These are phyloP conservation scores for Strobilomyces confusus DNA, from an alignment of 768 basidiomycete genomes.

Conservation along the genomic window DNA sequence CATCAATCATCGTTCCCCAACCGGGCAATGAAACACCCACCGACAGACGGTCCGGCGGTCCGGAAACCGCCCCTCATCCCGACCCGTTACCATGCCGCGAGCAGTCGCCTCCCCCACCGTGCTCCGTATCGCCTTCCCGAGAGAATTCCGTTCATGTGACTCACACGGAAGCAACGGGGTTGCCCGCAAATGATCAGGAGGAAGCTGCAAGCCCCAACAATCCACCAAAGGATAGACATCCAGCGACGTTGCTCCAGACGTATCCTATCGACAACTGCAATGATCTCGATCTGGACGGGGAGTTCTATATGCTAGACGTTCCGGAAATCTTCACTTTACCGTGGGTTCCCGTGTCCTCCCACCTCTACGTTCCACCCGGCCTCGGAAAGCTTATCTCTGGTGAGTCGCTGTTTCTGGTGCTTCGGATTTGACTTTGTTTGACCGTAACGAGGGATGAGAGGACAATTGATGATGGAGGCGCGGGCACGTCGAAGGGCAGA, in stretches of 20 bases:
- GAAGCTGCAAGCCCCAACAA: not conserved
- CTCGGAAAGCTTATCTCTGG: constrained; percentile 34
- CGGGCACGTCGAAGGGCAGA: constrained; percentile 34
- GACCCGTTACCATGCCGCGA: not conserved
- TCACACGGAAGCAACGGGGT: not conserved
- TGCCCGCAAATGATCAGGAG: not conserved
- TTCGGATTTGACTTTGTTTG: not conserved
- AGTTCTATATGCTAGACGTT: constrained; percentile 34
- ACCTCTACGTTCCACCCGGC: constrained; percentile 34
- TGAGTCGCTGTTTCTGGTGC: constrained; percentile 14
- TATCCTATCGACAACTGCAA: not conserved
- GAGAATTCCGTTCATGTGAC: not conserved
- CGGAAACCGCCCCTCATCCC: not conserved
- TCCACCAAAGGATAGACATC: not conserved
- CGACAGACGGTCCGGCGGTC: not conserved
- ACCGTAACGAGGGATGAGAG: constrained; percentile 29
- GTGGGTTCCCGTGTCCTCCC: constrained; percentile 28
- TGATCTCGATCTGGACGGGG: constrained; percentile 9
- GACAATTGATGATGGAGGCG: constrained; percentile 28
- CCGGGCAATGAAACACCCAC: not conserved
- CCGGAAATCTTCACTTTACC: constrained; percentile 32
- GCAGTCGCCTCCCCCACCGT: not conserved
- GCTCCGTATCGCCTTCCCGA: not conserved
- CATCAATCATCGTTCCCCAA: not conserved
- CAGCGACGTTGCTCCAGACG: not conserved